phyloP scores from a whole-genome alignment of 441 rosid species.

The Gossypium gossypioides region DNA sequence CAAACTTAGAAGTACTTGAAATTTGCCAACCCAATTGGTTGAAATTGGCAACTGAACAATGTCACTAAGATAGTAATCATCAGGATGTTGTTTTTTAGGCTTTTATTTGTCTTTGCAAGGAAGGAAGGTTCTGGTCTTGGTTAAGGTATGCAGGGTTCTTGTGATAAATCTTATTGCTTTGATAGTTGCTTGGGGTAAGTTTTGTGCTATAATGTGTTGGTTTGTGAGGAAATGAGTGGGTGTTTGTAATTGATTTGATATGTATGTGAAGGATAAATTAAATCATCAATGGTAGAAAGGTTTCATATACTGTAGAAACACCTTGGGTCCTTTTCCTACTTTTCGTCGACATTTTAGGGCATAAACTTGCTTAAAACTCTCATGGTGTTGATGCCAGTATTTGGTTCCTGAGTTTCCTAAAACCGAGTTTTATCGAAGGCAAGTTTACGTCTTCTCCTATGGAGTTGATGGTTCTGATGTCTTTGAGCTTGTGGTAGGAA shows the following conservation, averaged over 20 bases:
- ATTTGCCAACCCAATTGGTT: conserved; percentile 6
- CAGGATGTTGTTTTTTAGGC: background rate
- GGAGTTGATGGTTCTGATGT: conserved; percentile 59
- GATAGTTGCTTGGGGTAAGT: conserved; percentile 10
- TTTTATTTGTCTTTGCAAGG: background rate
- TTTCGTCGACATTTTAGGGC: no score
- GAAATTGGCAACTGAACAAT: conserved; percentile 9
- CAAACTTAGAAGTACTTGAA: background rate
- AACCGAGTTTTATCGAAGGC: conserved; percentile 32
- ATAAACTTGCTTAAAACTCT: background rate
- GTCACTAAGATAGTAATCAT: background rate
- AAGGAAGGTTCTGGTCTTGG: conserved; percentile 10
- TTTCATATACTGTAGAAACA: background rate
- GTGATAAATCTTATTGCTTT: conserved; percentile 10
- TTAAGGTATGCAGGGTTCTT: conserved; percentile 9
- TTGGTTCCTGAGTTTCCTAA: background rate
- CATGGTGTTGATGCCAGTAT: background rate
- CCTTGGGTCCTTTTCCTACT: background rate
- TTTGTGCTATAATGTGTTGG: conserved; percentile 14
- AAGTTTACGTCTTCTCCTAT: conserved; percentile 50
- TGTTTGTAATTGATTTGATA: conserved; percentile 10
- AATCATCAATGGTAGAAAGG: conserved; percentile 8
- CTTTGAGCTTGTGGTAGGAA: conserved; percentile 23
- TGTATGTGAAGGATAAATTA: conserved; percentile 7
- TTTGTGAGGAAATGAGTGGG: conserved; percentile 15